Base-by-base conservation (phyloP, 768 basidiomycete species). In the Candolleomyces efflorescens region DNA sequence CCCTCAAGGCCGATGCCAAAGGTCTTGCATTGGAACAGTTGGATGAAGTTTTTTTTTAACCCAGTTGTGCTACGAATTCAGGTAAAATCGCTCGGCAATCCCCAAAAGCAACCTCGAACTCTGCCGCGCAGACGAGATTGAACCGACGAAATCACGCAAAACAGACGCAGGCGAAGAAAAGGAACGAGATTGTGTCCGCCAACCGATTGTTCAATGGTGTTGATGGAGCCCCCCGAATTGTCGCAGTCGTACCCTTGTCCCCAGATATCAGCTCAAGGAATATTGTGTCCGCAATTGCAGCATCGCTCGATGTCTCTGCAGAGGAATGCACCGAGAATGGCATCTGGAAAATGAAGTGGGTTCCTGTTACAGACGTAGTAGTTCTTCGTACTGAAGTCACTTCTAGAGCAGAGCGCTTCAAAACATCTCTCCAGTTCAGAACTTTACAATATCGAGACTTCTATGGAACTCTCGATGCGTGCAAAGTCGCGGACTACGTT, bases 401-500 rank as follows among this genome's bases (percentile, higher is more conserved):
- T 36, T 46, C 49, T 61, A 95, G 94, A 67, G 90, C 86, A 38
- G 90, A 92, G 50, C 83, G 92, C 20, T 97, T 94, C 78, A 94
- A 90, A 72, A 94, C 94, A 0, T 90, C 88, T 5, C 76, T 98
- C 3, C 94, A 97, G 65, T 90, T 97, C 71, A 78, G 93, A 53
- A 85, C 85, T 43, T 77, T 96, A 2, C 84, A 82, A 2, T 88
- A 91, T 64, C 80, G 82, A 56, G 77, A 75, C 47, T 80, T 91
- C 52, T 96, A 92, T 70, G 80, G 83, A 2, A 82, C 90, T 3
- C 79, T 98, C 39, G 94, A 97, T 65, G 88, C 87, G 0, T 89
- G 87, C 66, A 87, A 92, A 67, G 89, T 84, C 2, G 90, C 93
- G 10, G 95, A 98, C 71, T 98, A 96, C 67, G 86, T 94, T 46